phyloP scores from a whole-genome alignment of 352 stramenopile genomes.

The Phytophthora multivora region DNA sequence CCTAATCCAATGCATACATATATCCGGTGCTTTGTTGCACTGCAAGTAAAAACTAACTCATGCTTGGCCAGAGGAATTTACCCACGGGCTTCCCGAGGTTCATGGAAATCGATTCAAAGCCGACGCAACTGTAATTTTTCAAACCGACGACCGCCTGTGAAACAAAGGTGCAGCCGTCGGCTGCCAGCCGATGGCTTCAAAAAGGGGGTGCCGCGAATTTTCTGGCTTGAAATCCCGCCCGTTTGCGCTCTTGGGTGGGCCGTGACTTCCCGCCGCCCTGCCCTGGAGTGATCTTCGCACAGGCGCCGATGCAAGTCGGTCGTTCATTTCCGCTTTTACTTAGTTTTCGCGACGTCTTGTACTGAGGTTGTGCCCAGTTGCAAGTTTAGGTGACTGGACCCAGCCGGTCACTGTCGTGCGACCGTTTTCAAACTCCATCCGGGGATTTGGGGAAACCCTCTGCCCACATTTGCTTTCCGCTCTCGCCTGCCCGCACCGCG shows the following conservation, averaged over 20 bases:
- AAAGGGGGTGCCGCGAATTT: conserved; percentile 11
- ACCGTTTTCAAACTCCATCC: conserved; percentile 17
- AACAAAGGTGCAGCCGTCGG: conserved; percentile 8
- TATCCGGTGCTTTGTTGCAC: not conserved
- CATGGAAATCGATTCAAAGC: too few species aligned
- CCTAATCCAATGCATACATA: not conserved
- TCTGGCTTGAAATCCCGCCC: conserved; percentile 11
- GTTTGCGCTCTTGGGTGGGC: conserved; percentile 11
- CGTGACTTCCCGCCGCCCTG: conserved; percentile 11
- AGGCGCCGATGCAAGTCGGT: too few species aligned
- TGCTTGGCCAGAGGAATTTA: not conserved
- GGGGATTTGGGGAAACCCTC: conserved; percentile 25
- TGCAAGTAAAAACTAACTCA: not conserved
- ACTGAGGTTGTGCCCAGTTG: not conserved
- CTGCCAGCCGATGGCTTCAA: conserved; percentile 31
- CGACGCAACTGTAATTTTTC: conserved; percentile 8
- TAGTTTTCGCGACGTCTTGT: conserved; percentile 2
- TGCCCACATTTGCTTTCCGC: conserved; percentile 8
- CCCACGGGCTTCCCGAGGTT: not conserved
- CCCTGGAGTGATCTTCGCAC: conserved; percentile 2
- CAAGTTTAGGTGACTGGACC: not conserved
- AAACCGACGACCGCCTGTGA: conserved; percentile 17
- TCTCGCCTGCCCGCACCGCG: not conserved
- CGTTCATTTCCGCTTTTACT: conserved; percentile 30
- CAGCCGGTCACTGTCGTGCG: conserved; percentile 33